Conservation (phyloP, 805 yeast species). For the Myxozyma monticola region DNA sequence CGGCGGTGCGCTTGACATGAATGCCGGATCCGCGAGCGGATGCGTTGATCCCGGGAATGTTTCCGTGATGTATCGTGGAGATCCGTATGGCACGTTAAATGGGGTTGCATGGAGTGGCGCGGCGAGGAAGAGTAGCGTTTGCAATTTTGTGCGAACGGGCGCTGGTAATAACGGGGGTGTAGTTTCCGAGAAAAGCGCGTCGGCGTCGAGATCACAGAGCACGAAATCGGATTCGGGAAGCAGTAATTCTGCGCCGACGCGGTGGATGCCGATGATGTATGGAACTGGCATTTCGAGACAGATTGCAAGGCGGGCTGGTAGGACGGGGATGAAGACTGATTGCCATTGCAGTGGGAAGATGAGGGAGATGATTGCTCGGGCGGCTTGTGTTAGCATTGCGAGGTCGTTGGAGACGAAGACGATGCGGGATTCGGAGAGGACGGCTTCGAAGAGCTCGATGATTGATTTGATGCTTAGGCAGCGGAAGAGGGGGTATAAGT, state of each 20-base stretch:
- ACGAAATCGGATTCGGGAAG: slow-evolving; percentile 22
- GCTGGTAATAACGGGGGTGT: slow-evolving; percentile 22
- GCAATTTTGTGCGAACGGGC: slow-evolving; percentile 18
- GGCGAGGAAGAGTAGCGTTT: slow-evolving; percentile 6
- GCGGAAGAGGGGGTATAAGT: slow-evolving; percentile 27
- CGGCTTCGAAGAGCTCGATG: slow-evolving; percentile 27
- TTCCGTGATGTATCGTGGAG: slow-evolving; percentile 21
- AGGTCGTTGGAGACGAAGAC: slow-evolving; percentile 23
- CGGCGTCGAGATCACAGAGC: slow-evolving; percentile 27
- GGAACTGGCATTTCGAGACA: slow-evolving; percentile 32
- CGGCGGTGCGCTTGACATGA: slow-evolving; percentile 6
- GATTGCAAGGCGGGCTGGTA: slow-evolving; percentile 22
- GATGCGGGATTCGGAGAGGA: slow-evolving; percentile 25
- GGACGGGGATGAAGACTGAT: slow-evolving; percentile 28
- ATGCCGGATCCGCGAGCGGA: slow-evolving; percentile 6
- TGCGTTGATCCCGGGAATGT: slow-evolving; percentile 21
- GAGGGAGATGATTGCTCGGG: slow-evolving; percentile 22
- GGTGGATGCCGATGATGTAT: slow-evolving; percentile 28
- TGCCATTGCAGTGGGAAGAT: slow-evolving; percentile 29
- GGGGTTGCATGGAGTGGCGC: slow-evolving; percentile 23
- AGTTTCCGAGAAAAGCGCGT: slow-evolving; percentile 4
- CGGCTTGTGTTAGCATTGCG: slow-evolving; percentile 18
- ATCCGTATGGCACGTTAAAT: slow-evolving; percentile 14
- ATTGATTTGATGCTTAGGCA: slow-evolving; percentile 15
- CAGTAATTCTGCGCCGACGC: not conserved